A percentile compares a stretch with the other conserved stretches of the same genome.
These are phyloP conservation scores for Tephrocybe sp. DNA, from an alignment of 768 basidiomycete genomes.

Conservation along the genomic window DNA sequence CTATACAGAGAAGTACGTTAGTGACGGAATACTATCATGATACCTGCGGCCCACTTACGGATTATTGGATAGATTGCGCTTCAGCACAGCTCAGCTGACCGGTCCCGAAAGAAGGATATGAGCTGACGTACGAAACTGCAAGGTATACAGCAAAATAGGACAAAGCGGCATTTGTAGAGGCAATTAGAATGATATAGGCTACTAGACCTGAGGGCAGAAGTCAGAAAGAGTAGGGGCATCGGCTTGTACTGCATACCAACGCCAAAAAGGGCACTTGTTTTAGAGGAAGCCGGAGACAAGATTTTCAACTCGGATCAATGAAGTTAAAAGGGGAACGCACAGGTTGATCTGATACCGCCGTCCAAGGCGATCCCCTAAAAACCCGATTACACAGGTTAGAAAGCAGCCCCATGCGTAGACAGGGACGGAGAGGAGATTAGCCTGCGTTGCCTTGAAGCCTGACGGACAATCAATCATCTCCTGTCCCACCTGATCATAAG, in stretches of 20 bases:
- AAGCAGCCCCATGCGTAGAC: conserved; percentile 76
- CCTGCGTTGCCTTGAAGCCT: conserved; percentile 64
- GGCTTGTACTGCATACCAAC: conserved; percentile 17
- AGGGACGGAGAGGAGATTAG: conserved; percentile 76
- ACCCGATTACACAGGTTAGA: conserved; percentile 61
- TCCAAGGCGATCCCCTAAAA: conserved; percentile 61
- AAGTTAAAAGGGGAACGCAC: conserved; percentile 33
- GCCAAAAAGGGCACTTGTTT: conserved; percentile 24
- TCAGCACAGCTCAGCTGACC: neutral
- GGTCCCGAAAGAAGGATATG: neutral
- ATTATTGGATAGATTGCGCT: conserved; percentile 55
- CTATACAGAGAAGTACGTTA: conserved; percentile 20
- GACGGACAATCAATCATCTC: neutral
- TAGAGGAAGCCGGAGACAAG: neutral
- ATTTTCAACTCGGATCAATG: neutral
- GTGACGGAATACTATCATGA: neutral
- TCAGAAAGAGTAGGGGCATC: neutral
- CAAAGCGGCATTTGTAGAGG: conserved; percentile 55
- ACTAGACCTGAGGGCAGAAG: conserved; percentile 34
- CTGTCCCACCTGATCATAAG: neutral
- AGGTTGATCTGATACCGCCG: conserved; percentile 59
- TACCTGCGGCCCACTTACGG: conserved; percentile 33
- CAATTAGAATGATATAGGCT: conserved; percentile 69
- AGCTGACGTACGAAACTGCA: conserved; percentile 59
- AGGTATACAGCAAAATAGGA: conserved; percentile 76